A percentile compares a stretch with the other conserved stretches of the same genome.
Conservation (phyloP, 371 early-diverging fungal species). For the Coemansia sp. region DNA sequence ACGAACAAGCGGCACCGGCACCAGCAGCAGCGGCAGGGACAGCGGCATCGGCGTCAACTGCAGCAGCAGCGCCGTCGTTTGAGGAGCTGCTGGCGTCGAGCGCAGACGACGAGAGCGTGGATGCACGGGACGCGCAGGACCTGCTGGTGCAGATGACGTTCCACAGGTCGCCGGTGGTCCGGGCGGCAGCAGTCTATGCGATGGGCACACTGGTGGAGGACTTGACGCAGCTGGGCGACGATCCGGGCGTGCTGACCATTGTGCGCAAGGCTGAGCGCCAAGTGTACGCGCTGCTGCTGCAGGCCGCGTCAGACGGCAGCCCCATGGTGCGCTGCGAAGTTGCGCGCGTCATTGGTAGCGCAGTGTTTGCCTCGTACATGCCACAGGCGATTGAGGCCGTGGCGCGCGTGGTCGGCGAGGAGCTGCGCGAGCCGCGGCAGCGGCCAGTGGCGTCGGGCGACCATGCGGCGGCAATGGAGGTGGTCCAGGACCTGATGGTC, state of each 20-base stretch:
- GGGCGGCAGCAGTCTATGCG: conserved; percentile 48
- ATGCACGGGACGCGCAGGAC: conserved; percentile 47
- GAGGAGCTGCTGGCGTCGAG: conserved; percentile 47
- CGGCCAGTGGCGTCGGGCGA: background rate
- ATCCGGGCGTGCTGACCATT: conserved; percentile 34
- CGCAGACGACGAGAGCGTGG: conserved; percentile 39
- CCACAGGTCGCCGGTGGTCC: conserved; percentile 44
- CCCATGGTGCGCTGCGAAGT: conserved; percentile 53
- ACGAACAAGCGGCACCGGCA: conserved; percentile 44
- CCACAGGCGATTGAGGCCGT: conserved; percentile 44
- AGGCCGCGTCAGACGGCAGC: conserved; percentile 48
- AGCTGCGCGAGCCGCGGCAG: conserved; percentile 33
- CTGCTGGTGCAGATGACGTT: conserved; percentile 49
- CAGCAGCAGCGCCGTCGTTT: conserved; percentile 25
- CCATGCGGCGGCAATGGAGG: background rate
- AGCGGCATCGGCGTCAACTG: conserved; percentile 69
- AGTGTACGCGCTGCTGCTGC: conserved; percentile 33
- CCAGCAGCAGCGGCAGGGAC: conserved; percentile 62
- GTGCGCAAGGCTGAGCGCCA: conserved; percentile 39
- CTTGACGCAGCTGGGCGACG: conserved; percentile 38
- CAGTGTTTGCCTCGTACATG: conserved; percentile 47
- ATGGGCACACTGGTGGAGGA: conserved; percentile 38
- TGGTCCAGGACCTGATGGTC: conserved; percentile 28
- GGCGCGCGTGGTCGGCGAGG: conserved; percentile 41
- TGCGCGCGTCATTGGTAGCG: conserved; percentile 40